Evolutionary conservation across 2,329 filamentous ascomycete species (phyloP), one percentile per base, ranked within the genome.

Genomic region (Dendryphion nanum): DNA sequence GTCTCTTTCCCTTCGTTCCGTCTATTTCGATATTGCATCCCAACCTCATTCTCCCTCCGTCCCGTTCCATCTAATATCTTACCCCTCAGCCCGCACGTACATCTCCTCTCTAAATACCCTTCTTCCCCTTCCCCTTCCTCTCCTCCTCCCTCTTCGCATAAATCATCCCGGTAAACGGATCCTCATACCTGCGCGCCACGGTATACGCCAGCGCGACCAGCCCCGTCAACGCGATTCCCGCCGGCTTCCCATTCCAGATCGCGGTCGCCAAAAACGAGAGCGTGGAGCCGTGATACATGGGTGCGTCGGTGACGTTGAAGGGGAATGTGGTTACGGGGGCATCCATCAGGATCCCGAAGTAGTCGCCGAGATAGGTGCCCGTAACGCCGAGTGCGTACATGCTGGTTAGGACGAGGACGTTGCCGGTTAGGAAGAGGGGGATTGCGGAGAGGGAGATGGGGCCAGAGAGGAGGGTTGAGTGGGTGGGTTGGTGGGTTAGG

Each of bases 301-400:
- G 93, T 36, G 89, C 85, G 50, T 82, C 80, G 38, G 85, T 90
- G 44, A 97, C 78, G 68, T 86, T 97, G 77, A 98, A 98, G 2
- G 93, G 93, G 64, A 98, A 98, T 12, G 87, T 85, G 10, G 89
- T 95, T 36, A 98, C 90, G 57, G 91, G 91, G 52, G 85, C 74
- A 63, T 97, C 91, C 89, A 96, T 95, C 50, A 98, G 76, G 65
- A 97, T 96, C 53, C 93, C 93, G 64, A 97, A 98, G 76, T 98
- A 98, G 73, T 98, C 93, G 54, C 93, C 93, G 23, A 98, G 76
- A 65, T 96, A 98, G 24, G 93, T 98, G 47, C 93, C 93, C 1
- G 89, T 96, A 58, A 98, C 81, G 41, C 93, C 93, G 28, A 98
- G 81, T 21, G 83, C 86, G 82, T 83, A 96, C 70, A 95, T 97